Conservation (phyloP, 805 yeast species). For the Candida xiaguanensis region DNA sequence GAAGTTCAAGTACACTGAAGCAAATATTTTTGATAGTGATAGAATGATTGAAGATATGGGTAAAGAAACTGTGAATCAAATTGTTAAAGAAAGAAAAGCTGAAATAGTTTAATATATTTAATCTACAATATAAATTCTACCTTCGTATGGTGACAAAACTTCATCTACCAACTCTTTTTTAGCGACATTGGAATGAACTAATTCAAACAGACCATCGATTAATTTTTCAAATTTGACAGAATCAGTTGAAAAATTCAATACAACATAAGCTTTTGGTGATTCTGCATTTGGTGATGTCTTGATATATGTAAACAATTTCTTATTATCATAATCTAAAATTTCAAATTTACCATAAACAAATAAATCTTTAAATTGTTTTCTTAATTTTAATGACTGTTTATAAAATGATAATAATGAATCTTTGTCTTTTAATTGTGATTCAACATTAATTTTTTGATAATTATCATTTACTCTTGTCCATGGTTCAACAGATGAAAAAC, state of each 20-base stretch:
- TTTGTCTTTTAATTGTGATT: slow-evolving; percentile 42
- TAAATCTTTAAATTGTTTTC: slow-evolving; percentile 43
- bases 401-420: slow-evolving; percentile 46
- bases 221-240: slow-evolving; percentile 25
- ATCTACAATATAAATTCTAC: slow-evolving; percentile 32
- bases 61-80: slow-evolving; percentile 27
- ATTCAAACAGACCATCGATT: slow-evolving; percentile 25
- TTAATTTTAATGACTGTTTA: slow-evolving; percentile 37
- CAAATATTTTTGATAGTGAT: slow-evolving; percentile 37
- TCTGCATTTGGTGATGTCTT: slow-evolving; percentile 12
- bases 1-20: slow-evolving; percentile 38
- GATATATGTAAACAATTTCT: slow-evolving; percentile 38
- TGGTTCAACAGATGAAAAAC: slow-evolving; percentile 47
- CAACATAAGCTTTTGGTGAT: slow-evolving; percentile 34
- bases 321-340: slow-evolving; percentile 41
- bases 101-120: too few species aligned
- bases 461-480: slow-evolving; percentile 54
- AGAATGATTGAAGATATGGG: slow-evolving; percentile 34
- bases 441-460: slow-evolving; percentile 48
- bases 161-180: slow-evolving; percentile 16
- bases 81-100: slow-evolving; percentile 19
- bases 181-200: slow-evolving; percentile 26
- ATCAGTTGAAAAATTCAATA: slow-evolving; percentile 41
- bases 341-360: slow-evolving; percentile 44
- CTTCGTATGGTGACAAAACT: slow-evolving; percentile 42